phyloP scores from a whole-genome alignment of 1,284 basidiomycete genomes.

The Melampsora americana region DNA sequence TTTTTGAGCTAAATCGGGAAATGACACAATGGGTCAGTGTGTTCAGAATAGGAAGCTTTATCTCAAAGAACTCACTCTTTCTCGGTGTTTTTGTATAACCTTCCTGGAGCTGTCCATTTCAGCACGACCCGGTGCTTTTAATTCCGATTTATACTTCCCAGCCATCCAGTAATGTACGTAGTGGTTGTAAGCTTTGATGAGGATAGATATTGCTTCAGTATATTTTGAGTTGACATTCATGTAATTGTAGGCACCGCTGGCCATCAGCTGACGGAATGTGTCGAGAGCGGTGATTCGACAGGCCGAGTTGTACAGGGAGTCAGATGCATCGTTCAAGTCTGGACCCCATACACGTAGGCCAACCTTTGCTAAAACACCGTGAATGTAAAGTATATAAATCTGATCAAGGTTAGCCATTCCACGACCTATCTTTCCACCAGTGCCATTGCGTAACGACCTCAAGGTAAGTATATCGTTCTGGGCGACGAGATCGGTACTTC shows the following conservation, averaged over 20 bases:
- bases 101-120: neutral
- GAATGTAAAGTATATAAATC: conserved; percentile 19
- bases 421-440: conserved; percentile 16
- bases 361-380: conserved; percentile 10
- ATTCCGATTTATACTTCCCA: neutral
- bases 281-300: conserved; percentile 11
- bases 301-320: too few relatives aligned
- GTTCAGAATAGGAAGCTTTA: neutral
- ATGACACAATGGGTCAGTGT: neutral
- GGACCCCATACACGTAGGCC: conserved; percentile 4
- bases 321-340: neutral
- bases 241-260: conserved; percentile 18
- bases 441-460: neutral
- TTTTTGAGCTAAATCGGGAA: neutral
- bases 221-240: conserved; percentile 20
- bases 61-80: neutral
- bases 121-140: neutral
- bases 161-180: conserved; percentile 20
- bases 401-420: conserved; percentile 16
- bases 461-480: conserved; percentile 9
- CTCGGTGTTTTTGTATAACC: neutral
- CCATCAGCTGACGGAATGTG: conserved; percentile 19
- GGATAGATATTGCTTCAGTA: neutral
- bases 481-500: neutral
- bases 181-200: conserved; percentile 18